Evolutionary conservation across 805 yeast species (phyloP).

Genomic region (Hanseniaspora vineae): DNA sequence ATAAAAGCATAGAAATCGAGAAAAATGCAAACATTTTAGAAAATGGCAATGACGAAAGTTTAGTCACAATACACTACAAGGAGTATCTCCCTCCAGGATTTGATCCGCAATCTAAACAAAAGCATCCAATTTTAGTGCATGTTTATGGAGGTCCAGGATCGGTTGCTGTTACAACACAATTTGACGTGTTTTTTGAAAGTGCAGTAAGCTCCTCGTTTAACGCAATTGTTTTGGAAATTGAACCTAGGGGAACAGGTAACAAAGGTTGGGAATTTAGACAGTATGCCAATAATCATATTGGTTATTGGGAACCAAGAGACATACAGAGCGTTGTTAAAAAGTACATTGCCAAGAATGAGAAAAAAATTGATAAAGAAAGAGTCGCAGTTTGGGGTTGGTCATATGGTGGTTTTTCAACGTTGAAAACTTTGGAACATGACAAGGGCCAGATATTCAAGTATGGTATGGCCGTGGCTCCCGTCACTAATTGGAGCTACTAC

Average conservation of each 20-base stretch:
- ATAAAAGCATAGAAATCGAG: slow-evolving; percentile 23
- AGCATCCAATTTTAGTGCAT: slow-evolving; percentile 53
- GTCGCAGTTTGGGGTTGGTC: slow-evolving; percentile 85
- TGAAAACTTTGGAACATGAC: slow-evolving; percentile 63
- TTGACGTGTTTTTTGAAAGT: slow-evolving; percentile 43
- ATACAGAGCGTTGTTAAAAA: slow-evolving; percentile 36
- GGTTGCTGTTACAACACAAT: slow-evolving; percentile 37
- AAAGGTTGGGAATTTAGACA: slow-evolving; percentile 56
- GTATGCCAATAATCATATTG: slow-evolving; percentile 44
- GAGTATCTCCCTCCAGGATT: slow-evolving; percentile 45
- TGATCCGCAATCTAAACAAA: slow-evolving; percentile 31
- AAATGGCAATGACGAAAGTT: slow-evolving; percentile 18
- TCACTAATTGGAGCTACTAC: slow-evolving; percentile 63
- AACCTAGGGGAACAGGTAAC: slow-evolving; percentile 77
- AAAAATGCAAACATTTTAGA: neutral
- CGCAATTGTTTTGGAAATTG: slow-evolving; percentile 52
- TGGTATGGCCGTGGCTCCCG: slow-evolving; percentile 80
- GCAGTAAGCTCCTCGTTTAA: slow-evolving; percentile 42
- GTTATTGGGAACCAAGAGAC: slow-evolving; percentile 70
- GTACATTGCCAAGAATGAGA: slow-evolving; percentile 30
- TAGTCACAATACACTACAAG: slow-evolving; percentile 34
- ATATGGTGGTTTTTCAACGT: slow-evolving; percentile 68
- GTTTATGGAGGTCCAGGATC: slow-evolving; percentile 81
- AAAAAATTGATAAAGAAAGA: slow-evolving; percentile 35
- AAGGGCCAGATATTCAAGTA: slow-evolving; percentile 48